phyloP scores from a whole-genome alignment of 495 filamentous ascomycete species.

The Annulohypoxylon moriforme region DNA sequence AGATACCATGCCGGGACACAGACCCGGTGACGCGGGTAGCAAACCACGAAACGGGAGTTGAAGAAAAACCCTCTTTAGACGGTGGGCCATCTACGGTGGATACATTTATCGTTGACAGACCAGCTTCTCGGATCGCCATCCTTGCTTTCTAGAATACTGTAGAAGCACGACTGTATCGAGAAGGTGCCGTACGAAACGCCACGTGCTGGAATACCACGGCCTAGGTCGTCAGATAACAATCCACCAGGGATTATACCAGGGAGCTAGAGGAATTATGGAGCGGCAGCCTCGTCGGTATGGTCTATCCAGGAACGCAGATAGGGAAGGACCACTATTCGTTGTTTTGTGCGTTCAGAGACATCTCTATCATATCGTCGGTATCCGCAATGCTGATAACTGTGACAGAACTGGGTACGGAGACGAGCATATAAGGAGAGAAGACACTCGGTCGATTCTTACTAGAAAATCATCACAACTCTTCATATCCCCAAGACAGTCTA shows the following conservation, averaged over 20 bases:
- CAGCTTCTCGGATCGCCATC: constrained; percentile 1
- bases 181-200: background rate
- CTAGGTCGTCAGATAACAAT: constrained; percentile 1
- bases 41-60: constrained; percentile 22
- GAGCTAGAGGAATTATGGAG: constrained; percentile 8
- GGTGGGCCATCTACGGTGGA: constrained; percentile 3
- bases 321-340: background rate
- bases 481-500: background rate
- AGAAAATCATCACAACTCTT: background rate
- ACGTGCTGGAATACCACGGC: constrained; percentile 9
- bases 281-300: constrained; percentile 18
- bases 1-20: background rate
- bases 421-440: constrained; percentile 23
- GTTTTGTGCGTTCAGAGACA: constrained; percentile 17
- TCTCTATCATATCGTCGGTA: background rate
- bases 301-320: background rate
- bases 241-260: constrained; percentile 6
- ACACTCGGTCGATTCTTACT: constrained; percentile 2
- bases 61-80: background rate
- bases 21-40: constrained; percentile 21
- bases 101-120: background rate
- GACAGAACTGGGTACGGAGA: background rate
- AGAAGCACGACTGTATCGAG: constrained; percentile 1
- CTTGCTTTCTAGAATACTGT: constrained; percentile 24
- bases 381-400: background rate